Evolutionary conservation across 2,329 filamentous ascomycete genomes (phyloP).

Genomic region (Coniochaeta sp.): DNA sequence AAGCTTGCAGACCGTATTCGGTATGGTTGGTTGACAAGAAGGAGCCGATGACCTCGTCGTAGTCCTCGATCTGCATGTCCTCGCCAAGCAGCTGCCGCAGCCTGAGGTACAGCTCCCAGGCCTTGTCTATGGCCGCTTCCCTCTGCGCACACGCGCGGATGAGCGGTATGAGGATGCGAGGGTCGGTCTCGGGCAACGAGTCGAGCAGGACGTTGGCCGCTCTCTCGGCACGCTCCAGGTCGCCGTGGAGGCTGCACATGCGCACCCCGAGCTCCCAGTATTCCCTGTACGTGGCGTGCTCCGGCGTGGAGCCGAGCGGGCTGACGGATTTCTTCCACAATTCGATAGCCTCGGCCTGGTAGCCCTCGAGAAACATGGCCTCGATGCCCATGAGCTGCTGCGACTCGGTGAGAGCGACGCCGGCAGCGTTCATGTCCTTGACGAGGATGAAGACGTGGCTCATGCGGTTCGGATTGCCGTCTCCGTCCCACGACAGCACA

Average conservation of each 20-base stretch:
- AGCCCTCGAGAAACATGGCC: conserved; percentile 57
- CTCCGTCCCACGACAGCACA: conserved; percentile 44
- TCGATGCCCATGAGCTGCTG: conserved; percentile 64
- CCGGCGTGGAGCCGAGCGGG: conserved; percentile 40
- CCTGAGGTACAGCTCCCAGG: conserved; percentile 61
- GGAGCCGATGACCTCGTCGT: conserved; percentile 64
- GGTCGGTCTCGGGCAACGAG: conserved; percentile 34
- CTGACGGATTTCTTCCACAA: conserved; percentile 54
- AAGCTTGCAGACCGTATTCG: conserved; percentile 65
- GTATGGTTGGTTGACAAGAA: conserved; percentile 61
- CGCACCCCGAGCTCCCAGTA: conserved; percentile 61
- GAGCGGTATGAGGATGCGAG: conserved; percentile 58
- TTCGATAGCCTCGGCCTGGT: conserved; percentile 50
- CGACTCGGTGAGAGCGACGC: conserved; percentile 42
- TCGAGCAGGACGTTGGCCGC: conserved; percentile 47
- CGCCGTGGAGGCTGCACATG: conserved; percentile 52
- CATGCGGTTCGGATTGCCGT: conserved; percentile 48
- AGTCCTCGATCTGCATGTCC: conserved; percentile 63
- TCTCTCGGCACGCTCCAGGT: conserved; percentile 51
- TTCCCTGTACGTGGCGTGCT: conserved; percentile 32
- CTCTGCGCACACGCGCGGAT: conserved; percentile 58
- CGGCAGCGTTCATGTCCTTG: conserved; percentile 57
- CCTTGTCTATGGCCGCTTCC: conserved; percentile 40
- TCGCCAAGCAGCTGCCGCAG: conserved; percentile 54
- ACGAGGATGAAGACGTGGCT: conserved; percentile 54